Evolutionary conservation across 1,139 yeast species (phyloP).

Genomic region (Pichia kudriavzevii): DNA sequence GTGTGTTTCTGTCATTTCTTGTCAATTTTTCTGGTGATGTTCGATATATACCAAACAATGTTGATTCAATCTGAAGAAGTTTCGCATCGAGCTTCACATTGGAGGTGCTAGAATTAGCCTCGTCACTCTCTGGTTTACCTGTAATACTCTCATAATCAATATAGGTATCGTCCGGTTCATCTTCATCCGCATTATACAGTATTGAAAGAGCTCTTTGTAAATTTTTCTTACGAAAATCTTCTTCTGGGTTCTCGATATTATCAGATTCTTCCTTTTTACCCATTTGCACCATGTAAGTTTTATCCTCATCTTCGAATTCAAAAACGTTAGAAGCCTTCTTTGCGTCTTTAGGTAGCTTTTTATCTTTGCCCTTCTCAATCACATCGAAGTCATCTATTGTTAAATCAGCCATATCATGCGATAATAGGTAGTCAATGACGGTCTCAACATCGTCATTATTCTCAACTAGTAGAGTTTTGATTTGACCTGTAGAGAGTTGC

Average conservation of each 20-base stretch:
- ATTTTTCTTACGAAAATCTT: conserved; percentile 45
- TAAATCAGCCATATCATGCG: conserved; percentile 41
- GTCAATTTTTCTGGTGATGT: conserved; percentile 46
- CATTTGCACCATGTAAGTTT: conserved; percentile 20
- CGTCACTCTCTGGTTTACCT: conserved; percentile 21
- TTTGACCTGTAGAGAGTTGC: conserved; percentile 37
- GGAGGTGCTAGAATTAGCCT: conserved; percentile 1
- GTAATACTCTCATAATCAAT: conserved; percentile 56
- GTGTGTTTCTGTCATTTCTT: conserved; percentile 43
- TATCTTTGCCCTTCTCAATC: neutral
- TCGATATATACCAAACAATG: conserved; percentile 51
- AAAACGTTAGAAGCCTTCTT: conserved; percentile 10
- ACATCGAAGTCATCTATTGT: conserved; percentile 18
- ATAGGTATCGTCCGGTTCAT: conserved; percentile 80
- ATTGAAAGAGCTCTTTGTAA: conserved; percentile 57
- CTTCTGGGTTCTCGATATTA: conserved; percentile 26
- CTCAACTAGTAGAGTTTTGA: conserved; percentile 39
- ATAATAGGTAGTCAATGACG: conserved; percentile 55
- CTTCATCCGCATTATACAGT: conserved; percentile 67
- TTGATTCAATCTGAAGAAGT: conserved; percentile 37
- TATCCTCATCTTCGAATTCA: conserved; percentile 14
- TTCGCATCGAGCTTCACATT: conserved; percentile 18
- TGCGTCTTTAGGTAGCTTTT: neutral
- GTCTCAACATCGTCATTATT: conserved; percentile 48
- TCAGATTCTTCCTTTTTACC: conserved; percentile 27